Percentiles rank a stretch among this genome's conserved stretches.
phyloP scores from a whole-genome alignment of 106 monocot species.

The Dendrobium chrysotoxum region DNA sequence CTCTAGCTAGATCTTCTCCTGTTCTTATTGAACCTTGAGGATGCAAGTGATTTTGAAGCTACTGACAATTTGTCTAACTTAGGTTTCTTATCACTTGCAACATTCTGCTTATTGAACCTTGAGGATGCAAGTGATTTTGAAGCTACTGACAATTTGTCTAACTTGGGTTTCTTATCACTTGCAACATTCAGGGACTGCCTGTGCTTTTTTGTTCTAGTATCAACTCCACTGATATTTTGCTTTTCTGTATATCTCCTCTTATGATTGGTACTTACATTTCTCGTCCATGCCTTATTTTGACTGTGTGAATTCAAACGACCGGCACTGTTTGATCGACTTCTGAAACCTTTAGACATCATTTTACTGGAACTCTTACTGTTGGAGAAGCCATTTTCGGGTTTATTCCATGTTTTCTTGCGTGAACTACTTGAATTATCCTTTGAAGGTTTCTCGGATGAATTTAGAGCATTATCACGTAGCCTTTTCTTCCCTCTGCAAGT shows the following conservation, averaged over 20 bases:
- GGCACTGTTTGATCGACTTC: neutral
- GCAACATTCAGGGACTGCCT: neutral
- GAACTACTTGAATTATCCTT: neutral
- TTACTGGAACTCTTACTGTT: neutral
- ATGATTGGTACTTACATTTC: constrained; percentile 8
- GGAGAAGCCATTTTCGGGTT: constrained; percentile 5
- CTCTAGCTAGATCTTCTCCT: neutral
- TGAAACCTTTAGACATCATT: neutral
- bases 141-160: neutral
- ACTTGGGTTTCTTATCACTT: neutral
- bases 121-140: neutral
- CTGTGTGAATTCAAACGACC: constrained; percentile 1
- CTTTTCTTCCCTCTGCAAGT: constrained; percentile 30
- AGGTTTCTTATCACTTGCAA: neutral
- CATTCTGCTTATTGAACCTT: neutral
- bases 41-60: neutral
- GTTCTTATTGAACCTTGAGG: neutral
- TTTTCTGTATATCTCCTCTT: constrained; percentile 13
- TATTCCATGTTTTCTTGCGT: constrained; percentile 11
- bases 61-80: neutral
- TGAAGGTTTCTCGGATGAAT: neutral
- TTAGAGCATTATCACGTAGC: neutral
- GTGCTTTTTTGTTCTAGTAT: neutral
- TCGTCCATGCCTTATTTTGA: neutral
- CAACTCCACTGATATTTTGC: neutral